Percentiles rank a stretch among this genome's conserved stretches.
phyloP scores from a whole-genome alignment of 306 rosid species.

The Parietaria judaica region DNA sequence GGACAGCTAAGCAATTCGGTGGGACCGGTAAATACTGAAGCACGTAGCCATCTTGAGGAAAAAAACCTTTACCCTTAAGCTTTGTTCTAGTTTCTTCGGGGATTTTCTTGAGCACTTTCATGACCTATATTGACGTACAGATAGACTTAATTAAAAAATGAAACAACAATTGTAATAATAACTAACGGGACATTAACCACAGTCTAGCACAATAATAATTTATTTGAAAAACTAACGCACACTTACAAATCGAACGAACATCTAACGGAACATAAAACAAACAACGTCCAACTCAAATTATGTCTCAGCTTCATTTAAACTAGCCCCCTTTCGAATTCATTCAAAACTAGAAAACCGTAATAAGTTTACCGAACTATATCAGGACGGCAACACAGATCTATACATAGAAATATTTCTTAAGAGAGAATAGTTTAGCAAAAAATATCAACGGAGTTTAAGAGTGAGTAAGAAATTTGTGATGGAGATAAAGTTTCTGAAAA shows the following conservation, averaged over 20 bases:
- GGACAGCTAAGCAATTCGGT: conserved; percentile 88
- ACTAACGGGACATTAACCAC: not conserved
- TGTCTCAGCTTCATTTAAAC: no score
- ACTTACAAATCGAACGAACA: not conserved
- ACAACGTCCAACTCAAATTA: no score
- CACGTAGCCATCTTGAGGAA: conserved; percentile 86
- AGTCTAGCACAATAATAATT: conserved; percentile 11
- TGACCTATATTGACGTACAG: conserved; percentile 30
- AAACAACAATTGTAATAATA: not conserved
- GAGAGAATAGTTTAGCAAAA: no score
- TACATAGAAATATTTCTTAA: no score
- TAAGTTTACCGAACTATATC: no score
- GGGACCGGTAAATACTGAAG: conserved; percentile 74
- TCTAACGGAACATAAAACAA: no score
- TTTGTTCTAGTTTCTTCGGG: conserved; percentile 58
- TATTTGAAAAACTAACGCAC: not conserved
- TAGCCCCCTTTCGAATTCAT: no score
- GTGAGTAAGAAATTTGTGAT: no score
- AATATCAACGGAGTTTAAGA: no score
- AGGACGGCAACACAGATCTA: no score
- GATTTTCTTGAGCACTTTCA: conserved; percentile 64
- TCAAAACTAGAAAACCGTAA: no score
- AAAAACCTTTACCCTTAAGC: conserved; percentile 66
- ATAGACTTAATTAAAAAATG: not conserved
- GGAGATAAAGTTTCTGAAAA: no score